These are phyloP conservation scores for Zymoseptoria ardabiliae DNA, from an alignment of 2,329 filamentous ascomycete species.

Conservation along the genomic window DNA sequence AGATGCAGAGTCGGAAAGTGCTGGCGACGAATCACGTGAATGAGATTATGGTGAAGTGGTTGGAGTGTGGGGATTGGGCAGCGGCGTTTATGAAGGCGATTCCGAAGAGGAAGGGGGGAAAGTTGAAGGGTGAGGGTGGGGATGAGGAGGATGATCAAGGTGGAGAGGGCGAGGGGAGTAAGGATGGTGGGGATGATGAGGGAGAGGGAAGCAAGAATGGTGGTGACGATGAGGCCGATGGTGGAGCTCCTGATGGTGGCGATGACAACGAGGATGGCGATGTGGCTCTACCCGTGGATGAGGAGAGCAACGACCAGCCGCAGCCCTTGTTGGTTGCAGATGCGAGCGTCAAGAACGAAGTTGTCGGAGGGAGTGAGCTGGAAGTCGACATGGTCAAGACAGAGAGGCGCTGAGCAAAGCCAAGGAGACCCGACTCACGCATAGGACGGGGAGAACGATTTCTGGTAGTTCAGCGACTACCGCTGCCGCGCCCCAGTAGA, in stretches of 20 bases:
- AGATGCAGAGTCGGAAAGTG: slow-evolving; percentile 79
- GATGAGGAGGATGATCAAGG: slow-evolving; percentile 12
- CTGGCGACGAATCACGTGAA: slow-evolving; percentile 92
- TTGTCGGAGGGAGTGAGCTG: no score
- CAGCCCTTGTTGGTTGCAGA: neutral
- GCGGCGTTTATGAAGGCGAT: slow-evolving; percentile 82
- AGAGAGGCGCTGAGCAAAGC: neutral
- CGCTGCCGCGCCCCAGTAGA: no score
- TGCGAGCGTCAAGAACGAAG: neutral
- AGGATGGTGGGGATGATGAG: neutral
- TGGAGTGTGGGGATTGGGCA: slow-evolving; percentile 87
- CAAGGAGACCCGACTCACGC: no score
- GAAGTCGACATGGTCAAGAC: neutral
- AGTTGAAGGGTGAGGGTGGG: slow-evolving; percentile 41
- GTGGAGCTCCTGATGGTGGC: no score
- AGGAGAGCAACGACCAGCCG: neutral
- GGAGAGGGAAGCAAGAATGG: neutral
- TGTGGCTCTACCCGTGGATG: neutral
- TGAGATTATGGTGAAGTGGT: slow-evolving; percentile 92
- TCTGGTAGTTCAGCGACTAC: neutral
- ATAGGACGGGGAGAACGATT: neutral
- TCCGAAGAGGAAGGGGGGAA: slow-evolving; percentile 80
- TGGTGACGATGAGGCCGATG: neutral
- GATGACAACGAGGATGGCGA: neutral
- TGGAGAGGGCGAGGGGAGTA: neutral